Evolutionary conservation across 345 rosid genomes (phyloP).

Genomic region (Arabidopsis suecica): DNA sequence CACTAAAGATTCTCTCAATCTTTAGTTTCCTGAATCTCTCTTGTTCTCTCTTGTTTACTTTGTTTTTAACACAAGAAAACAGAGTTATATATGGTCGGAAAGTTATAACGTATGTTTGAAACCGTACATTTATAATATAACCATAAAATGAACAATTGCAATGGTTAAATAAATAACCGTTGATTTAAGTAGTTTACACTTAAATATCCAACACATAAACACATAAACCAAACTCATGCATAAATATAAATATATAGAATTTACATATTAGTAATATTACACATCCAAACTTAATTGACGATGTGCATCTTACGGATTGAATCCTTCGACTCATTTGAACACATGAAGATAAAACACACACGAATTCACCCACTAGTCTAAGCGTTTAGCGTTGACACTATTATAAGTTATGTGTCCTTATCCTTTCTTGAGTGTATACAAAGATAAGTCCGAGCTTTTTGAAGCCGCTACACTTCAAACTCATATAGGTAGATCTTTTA

Average conservation of each 20-base stretch:
- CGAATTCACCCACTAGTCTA: background rate
- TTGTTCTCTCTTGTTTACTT: too few relatives aligned
- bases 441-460: background rate
- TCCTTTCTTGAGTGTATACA: background rate
- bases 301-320: background rate
- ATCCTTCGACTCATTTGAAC: background rate
- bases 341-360: conserved; percentile 20
- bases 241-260: conserved; percentile 20
- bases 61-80: too few relatives aligned
- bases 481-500: conserved; percentile 3
- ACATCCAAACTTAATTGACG: background rate
- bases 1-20: too few relatives aligned
- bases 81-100: too few relatives aligned
- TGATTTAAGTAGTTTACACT: too few relatives aligned
- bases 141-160: too few relatives aligned
- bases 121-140: too few relatives aligned
- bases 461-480: conserved; percentile 5
- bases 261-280: background rate
- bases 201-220: too few relatives aligned
- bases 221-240: conserved; percentile 9
- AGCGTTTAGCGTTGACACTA: background rate
- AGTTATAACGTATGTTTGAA: too few relatives aligned
- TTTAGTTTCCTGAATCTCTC: too few relatives aligned
- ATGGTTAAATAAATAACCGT: too few relatives aligned
- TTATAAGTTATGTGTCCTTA: background rate